These are phyloP conservation scores for Lepidium aucheri DNA, from an alignment of 345 rosid genomes.

Conservation along the genomic window DNA sequence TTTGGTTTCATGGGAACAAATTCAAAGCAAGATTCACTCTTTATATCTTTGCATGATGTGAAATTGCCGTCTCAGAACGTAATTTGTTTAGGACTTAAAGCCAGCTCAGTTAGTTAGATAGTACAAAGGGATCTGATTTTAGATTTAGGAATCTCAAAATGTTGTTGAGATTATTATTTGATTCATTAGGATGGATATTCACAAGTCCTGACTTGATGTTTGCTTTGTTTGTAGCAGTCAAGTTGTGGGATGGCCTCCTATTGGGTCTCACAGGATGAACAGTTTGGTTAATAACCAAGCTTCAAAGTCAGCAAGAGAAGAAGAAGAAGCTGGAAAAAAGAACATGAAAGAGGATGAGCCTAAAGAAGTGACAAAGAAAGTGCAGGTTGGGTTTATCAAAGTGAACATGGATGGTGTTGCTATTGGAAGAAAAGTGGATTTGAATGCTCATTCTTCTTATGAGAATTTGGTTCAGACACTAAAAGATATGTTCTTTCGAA, in stretches of 20 bases:
- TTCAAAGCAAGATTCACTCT: neutral
- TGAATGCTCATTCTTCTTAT: too few species aligned
- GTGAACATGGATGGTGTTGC: too few species aligned
- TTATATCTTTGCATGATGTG: neutral
- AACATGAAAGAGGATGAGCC: too few species aligned
- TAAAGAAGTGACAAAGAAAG: constrained; percentile 38
- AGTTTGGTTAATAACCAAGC: constrained; percentile 33
- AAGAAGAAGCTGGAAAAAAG: too few species aligned
- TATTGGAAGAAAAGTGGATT: too few species aligned
- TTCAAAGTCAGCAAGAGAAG: too few species aligned
- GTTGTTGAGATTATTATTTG: neutral
- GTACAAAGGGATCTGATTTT: constrained; percentile 1
- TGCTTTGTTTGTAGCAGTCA: constrained; percentile 45
- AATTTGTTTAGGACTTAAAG: neutral
- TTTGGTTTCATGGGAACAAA: too few species aligned
- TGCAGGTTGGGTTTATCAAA: too few species aligned
- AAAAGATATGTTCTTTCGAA: too few species aligned
- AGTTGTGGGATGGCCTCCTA: constrained; percentile 92
- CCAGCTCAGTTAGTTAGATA: neutral
- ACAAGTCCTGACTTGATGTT: neutral
- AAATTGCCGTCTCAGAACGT: too few species aligned
- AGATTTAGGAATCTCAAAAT: neutral
- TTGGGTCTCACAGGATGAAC: constrained; percentile 68
- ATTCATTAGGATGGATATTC: neutral
- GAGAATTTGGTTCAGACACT: too few species aligned